phyloP scores from a whole-genome alignment of 2,329 filamentous ascomycete genomes.

The Talaromyces marneffei region DNA sequence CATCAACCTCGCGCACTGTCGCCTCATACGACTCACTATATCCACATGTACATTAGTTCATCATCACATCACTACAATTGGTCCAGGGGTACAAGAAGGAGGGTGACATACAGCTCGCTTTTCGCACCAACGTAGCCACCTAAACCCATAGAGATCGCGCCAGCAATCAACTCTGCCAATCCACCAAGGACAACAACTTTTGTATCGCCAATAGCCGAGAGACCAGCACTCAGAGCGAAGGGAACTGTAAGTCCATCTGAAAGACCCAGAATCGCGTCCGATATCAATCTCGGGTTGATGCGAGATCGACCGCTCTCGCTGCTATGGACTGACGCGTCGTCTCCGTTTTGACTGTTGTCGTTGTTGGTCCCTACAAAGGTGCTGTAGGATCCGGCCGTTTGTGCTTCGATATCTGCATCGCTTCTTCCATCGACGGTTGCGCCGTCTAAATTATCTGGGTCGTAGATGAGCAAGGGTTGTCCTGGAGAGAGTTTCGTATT shows the following conservation, averaged over 20 bases:
- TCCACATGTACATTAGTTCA: constrained; percentile 1
- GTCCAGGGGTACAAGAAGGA: not conserved
- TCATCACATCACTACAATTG: not conserved
- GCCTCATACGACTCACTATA: constrained; percentile 41
- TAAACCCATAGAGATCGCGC: constrained; percentile 66
- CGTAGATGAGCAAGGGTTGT: constrained; percentile 28
- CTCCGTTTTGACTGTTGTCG: not conserved
- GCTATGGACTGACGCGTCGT: constrained; percentile 12
- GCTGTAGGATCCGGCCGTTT: constrained; percentile 26
- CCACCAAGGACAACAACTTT: constrained; percentile 61
- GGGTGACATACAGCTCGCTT: constrained; percentile 44
- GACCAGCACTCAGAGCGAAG: constrained; percentile 67
- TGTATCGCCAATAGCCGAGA: constrained; percentile 51
- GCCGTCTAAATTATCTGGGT: constrained; percentile 21
- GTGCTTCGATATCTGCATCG: constrained; percentile 29
- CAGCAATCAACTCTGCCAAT: constrained; percentile 63
- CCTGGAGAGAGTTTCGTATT: constrained; percentile 17
- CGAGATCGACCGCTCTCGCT: constrained; percentile 27
- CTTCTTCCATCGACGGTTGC: constrained; percentile 20
- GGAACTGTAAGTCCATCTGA: constrained; percentile 69
- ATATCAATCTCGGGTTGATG: constrained; percentile 42
- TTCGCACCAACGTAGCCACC: constrained; percentile 58
- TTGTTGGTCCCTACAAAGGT: constrained; percentile 24
- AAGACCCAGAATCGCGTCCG: constrained; percentile 63
- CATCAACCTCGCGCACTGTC: constrained; percentile 40